Evolutionary conservation across 768 basidiomycete genomes (phyloP), one percentile per base, ranked within the genome.

Genomic region (Mycena kentingensis): DNA sequence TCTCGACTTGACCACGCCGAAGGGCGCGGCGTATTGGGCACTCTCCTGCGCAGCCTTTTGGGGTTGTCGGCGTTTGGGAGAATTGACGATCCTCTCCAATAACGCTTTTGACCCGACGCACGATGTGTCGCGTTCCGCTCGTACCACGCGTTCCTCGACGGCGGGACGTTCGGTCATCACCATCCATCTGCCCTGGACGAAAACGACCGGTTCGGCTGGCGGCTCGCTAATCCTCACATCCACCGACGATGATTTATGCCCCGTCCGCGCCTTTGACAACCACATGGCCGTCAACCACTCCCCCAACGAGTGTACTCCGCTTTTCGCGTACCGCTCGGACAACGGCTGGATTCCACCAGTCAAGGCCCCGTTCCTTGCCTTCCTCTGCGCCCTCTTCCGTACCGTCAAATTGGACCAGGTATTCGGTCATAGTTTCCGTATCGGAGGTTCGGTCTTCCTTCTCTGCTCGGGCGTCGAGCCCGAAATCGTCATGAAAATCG

Each of bases 1-100:
- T 8, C 45, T 69, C 0, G 49, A 60, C 34, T 49, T 64, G 5
- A 26, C 52, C 3, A 26, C 60, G 42, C 41, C 67, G 1, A 54
- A 50, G 24, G 61, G 65, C 42, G 60, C 62, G n/a, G 61, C 64
- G 2, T 45, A 66, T 16, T 67, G 46, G 48, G 68, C 67, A 1
- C 44, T 57, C 2, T 63, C 69, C 0, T 37, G 46, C 24, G 27
- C 42, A 3, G 62, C 65, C 4, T 70, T 69, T 42, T 67, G 63
- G 58, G 56, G 60, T 3, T 63, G 61, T 35, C 55, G 61, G 0
- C 51, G 52, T 18, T 25, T 58, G 8, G 47, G 57, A 5, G 60
- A 65, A 41, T 24, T 59, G 3, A 46, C 51, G 16, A 31, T 63
- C 7, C 38, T 36, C 19, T 28, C 37, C 3, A 4, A n/a, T 47